Evolutionary conservation across 306 rosid species (phyloP).

Genomic region (Lathyrus aphaca): DNA sequence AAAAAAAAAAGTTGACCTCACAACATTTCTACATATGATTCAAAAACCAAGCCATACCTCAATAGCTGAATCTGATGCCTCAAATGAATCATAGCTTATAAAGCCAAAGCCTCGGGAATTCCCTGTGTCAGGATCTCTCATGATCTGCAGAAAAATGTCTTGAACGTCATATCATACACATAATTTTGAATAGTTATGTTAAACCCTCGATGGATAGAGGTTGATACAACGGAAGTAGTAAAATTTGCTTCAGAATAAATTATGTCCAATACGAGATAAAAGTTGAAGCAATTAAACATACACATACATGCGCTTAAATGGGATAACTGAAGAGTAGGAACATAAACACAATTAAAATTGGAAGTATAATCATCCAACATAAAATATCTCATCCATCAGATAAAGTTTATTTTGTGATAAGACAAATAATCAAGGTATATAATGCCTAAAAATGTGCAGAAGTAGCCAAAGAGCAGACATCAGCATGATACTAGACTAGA

Average conservation of each 20-base stretch:
- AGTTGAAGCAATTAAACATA: constrained; percentile 13
- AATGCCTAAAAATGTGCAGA: constrained; percentile 21
- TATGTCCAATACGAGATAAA: background rate
- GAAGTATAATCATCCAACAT: background rate
- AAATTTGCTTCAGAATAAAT: constrained; percentile 11
- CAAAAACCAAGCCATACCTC: constrained; percentile 58
- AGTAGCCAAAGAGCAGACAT: background rate
- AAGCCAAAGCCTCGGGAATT: constrained; percentile 98
- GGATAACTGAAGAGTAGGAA: constrained; percentile 15
- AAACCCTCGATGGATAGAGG: constrained; percentile 21
- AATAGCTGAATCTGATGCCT: constrained; percentile 98
- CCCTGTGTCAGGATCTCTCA: constrained; percentile 99
- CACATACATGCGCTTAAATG: constrained; percentile 19
- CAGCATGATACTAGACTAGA: background rate
- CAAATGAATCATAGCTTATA: constrained; percentile 96
- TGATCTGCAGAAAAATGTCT: constrained; percentile 62
- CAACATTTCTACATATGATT: constrained; percentile 27
- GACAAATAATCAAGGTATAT: background rate
- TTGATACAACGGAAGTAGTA: constrained; percentile 3
- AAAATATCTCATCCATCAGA: constrained; percentile 18
- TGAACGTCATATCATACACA: constrained; percentile 38
- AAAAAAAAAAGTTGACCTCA: constrained; percentile 14
- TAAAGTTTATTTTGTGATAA: constrained; percentile 13
- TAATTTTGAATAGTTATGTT: constrained; percentile 18
- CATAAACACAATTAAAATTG: constrained; percentile 18